Base-by-base conservation (phyloP, 1,284 basidiomycete genomes). In the Leccinum cinnamomeum region DNA sequence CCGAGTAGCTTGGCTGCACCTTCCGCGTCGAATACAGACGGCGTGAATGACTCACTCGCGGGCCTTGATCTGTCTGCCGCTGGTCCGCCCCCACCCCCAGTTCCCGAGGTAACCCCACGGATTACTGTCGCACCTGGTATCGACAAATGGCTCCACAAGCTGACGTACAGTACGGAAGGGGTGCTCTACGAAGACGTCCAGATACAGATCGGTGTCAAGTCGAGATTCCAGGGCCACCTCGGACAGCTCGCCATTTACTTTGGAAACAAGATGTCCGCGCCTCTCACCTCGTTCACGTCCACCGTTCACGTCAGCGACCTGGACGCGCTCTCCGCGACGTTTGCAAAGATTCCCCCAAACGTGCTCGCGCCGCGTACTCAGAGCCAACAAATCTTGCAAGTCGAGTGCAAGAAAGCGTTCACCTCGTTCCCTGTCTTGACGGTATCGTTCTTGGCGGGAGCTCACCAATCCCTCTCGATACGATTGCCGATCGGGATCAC, bases 151-250 rank as follows among this genome's bases (percentile, higher is more conserved):
- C 92, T 94, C 70, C 89, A 94, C 67, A 92, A 95, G 65, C 82
- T 98, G 35, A 88, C 85, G 2, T 94, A 90, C 75, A 82, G 79
- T 37, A 77, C 84, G 23, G 97, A 99, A 67, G 97, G 97, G 53
- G 89, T 99, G 25, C 83, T 99, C 28, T 99, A 94, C 77, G 97
- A 99, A 75, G 86, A 30, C 30, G 30, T 92, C 14, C 93, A 97
- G 76, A 85, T 99, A 39, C 97, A 98, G 75, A 89, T 99, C 65
- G 97, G 97, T 30, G 78, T 99, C 80, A 99, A 99, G 79, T 94
- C 95, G 54, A 90, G 96, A 71, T 99, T 94, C 75, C 96, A 98
- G 75, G 92, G 91, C 12, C 89, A 95, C 69, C 84, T 94, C 41
- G 97, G 97, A 14, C 92, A 97, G 67, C 76, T 99, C 51, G 93